A percentile compares a stretch with the other conserved stretches of the same genome.
phyloP scores from a whole-genome alignment of 768 basidiomycete species.

The Suillus discolor region DNA sequence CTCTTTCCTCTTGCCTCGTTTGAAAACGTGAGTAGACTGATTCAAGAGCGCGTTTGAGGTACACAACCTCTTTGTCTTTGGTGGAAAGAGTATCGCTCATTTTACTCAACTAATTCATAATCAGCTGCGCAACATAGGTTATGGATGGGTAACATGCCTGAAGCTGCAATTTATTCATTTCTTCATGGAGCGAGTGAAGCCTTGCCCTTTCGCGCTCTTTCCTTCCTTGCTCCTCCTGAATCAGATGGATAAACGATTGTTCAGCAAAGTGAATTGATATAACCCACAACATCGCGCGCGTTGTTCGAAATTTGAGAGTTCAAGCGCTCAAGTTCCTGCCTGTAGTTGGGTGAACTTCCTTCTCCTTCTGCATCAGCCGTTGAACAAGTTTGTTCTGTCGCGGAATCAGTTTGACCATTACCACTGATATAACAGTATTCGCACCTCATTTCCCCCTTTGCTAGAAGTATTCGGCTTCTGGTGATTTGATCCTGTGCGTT shows the following conservation, averaged over 20 bases:
- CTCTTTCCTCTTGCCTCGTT: conserved; percentile 47
- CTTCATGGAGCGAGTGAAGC: conserved; percentile 72
- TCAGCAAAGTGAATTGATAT: background rate
- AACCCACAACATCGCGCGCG: conserved; percentile 58
- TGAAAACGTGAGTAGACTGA: conserved; percentile 83
- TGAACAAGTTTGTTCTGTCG: conserved; percentile 77
- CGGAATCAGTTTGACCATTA: background rate
- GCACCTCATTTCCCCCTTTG: conserved; percentile 61
- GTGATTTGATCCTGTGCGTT: background rate
- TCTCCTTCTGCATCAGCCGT: conserved; percentile 82
- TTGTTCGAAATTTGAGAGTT: conserved; percentile 61
- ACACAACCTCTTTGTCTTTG: conserved; percentile 75
- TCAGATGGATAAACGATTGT: background rate
- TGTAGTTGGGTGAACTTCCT: conserved; percentile 76
- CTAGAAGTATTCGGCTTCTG: conserved; percentile 43
- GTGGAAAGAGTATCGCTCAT: conserved; percentile 46
- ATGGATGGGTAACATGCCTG: conserved; percentile 48
- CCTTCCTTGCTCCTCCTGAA: conserved; percentile 71
- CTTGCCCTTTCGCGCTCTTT: conserved; percentile 76
- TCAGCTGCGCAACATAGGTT: conserved; percentile 1
- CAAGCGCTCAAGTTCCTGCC: conserved; percentile 65
- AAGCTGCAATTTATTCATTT: conserved; percentile 69
- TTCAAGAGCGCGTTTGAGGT: conserved; percentile 85
- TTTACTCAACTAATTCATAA: conserved; percentile 49
- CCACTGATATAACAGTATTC: conserved; percentile 12